Conservation (phyloP, 805 yeast genomes). For the Suhomyces xylopsoci region DNA sequence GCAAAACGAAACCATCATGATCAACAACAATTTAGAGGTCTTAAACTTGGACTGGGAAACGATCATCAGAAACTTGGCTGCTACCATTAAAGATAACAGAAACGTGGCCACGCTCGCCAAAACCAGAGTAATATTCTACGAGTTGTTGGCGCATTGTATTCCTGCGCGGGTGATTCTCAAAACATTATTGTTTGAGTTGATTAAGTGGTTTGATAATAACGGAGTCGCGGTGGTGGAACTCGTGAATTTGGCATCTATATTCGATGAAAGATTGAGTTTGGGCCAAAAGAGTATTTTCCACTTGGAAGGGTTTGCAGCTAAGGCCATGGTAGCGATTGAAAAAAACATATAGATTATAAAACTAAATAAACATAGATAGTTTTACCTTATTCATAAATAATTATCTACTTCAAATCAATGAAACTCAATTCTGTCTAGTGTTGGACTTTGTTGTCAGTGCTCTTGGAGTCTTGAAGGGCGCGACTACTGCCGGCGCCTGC, state of each 20-base stretch:
- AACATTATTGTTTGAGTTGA: slow-evolving; percentile 45
- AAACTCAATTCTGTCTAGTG: slow-evolving; percentile 8
- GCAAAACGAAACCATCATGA: slow-evolving; percentile 54
- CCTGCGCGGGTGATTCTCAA: slow-evolving; percentile 83
- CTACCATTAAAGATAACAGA: slow-evolving; percentile 55
- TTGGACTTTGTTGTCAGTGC: slow-evolving; percentile 34
- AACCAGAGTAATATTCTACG: slow-evolving; percentile 70
- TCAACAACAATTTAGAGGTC: slow-evolving; percentile 42
- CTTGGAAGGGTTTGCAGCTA: slow-evolving; percentile 90
- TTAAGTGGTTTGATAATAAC: slow-evolving; percentile 23
- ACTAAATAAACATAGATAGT: not conserved
- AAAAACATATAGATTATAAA: slow-evolving; percentile 8
- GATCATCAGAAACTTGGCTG: slow-evolving; percentile 68
- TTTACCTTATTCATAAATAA: not conserved
- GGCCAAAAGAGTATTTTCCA: slow-evolving; percentile 92
- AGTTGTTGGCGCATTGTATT: slow-evolving; percentile 86
- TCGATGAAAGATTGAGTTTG: slow-evolving; percentile 81
- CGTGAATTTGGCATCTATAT: slow-evolving; percentile 58
- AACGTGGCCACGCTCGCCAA: slow-evolving; percentile 60
- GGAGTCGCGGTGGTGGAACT: slow-evolving; percentile 40
- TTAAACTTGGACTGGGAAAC: slow-evolving; percentile 86
- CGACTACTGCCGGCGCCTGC: slow-evolving; percentile 10
- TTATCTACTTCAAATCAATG: not conserved
- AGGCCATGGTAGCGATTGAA: slow-evolving; percentile 75
- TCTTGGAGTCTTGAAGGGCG: slow-evolving; percentile 9